Base-by-base conservation (phyloP, 1,284 basidiomycete species). In the Cutaneotrichosporon dermatis region DNA sequence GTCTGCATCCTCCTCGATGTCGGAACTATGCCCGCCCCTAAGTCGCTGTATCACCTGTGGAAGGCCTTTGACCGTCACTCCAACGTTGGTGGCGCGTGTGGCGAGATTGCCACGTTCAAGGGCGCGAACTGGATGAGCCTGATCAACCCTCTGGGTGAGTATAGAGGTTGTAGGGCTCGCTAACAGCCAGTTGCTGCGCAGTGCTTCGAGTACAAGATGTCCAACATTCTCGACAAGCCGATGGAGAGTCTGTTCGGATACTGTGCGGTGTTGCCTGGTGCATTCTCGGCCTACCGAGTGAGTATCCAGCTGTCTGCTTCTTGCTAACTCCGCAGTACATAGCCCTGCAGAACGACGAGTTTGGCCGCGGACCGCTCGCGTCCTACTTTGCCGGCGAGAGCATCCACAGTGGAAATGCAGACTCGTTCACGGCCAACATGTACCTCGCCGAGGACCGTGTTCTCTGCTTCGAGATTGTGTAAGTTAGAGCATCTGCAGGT, bases 361-460 rank as follows among this genome's bases (percentile, higher is more conserved):
- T 84, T 42, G 94, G 93, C 0, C 80, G 84, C 16, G 96, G 95
- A 0, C 96, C 96, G 0, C 80, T 99, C 1, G 89, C 90, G 0
- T 92, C 89, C 0, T 99, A 99, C 78, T 99, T 99, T 82, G 93
- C 96, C 74, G 95, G 96, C 35, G 96, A 99, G 75, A 85, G 90
- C 39, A 79, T 97, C 51, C 87, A 92, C 66, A 92, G 92, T 7
- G 85, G 87, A 25, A 91, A 96, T 69, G 92, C 93, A 0, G 91
- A 96, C 71, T 92, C 97, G 44, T 98, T 97, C 76, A 96, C 91
- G 0, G 92, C 89, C 43, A 82, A 82, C 68, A 79, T 78, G 77
- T 78, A 61, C 64, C 73, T 69, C 3, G 62, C 62, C 2, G 74
- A 77, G 58, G 79, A 95, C 85, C 90, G 96, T 60, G 98, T 99